These are phyloP conservation scores for Candida berthetii DNA, from an alignment of 805 yeast genomes.

Conservation along the genomic window DNA sequence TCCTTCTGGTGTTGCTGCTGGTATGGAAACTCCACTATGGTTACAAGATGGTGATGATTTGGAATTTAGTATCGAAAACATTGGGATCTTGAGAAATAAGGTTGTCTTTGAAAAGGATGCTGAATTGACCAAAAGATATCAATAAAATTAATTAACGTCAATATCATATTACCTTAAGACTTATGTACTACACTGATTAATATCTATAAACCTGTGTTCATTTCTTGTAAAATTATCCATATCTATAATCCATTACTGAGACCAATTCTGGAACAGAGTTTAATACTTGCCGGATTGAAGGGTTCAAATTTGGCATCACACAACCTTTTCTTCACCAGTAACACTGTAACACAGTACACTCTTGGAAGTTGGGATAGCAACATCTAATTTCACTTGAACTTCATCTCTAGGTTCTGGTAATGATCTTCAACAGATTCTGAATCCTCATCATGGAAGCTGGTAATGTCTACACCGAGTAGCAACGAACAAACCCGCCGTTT, in stretches of 20 bases:
- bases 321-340: constrained; percentile 28
- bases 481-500: too few species aligned
- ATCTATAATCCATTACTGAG: constrained; percentile 39
- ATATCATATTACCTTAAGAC: background rate
- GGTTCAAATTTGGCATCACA: constrained; percentile 65
- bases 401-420: constrained; percentile 55
- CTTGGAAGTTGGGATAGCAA: constrained; percentile 56
- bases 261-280: constrained; percentile 60
- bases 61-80: constrained; percentile 32
- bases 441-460: too few species aligned
- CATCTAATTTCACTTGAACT: constrained; percentile 76
- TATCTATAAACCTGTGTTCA: too few species aligned
- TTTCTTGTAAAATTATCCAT: too few species aligned
- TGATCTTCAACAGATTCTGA: too few species aligned
- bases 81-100: constrained; percentile 36
- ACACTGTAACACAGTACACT: constrained; percentile 14
- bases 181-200: too few species aligned
- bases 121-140: constrained; percentile 1
- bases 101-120: constrained; percentile 24
- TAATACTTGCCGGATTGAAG: constrained; percentile 63
- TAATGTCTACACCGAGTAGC: too few species aligned
- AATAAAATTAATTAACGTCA: constrained; percentile 13
- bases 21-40: constrained; percentile 34
- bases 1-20: constrained; percentile 49
- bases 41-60: constrained; percentile 38